Conservation (phyloP, 495 filamentous ascomycete genomes). For the Aspergillus nanangensis region DNA sequence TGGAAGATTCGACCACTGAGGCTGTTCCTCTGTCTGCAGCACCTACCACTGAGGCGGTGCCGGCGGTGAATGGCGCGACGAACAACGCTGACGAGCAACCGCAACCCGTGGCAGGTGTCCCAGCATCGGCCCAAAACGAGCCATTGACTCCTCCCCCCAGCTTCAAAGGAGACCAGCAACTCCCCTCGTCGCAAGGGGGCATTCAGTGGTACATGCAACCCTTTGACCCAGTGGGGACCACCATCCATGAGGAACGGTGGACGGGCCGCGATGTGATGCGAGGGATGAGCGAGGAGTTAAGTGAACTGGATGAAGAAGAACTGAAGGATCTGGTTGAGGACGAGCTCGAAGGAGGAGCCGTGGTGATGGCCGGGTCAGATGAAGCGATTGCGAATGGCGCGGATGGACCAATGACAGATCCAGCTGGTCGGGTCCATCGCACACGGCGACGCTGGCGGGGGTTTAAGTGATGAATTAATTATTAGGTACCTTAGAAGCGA, state of each 20-base stretch:
- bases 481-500: too few species aligned
- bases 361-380: constrained; percentile 4
- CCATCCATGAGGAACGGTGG: constrained; percentile 71
- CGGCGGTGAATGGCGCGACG: constrained; percentile 9
- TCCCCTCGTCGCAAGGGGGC: constrained; percentile 64
- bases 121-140: constrained; percentile 11
- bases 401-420: constrained; percentile 6
- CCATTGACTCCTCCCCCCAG: constrained; percentile 43
- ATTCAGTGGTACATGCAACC: constrained; percentile 84
- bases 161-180: constrained; percentile 46
- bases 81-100: constrained; percentile 30
- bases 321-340: constrained; percentile 59
- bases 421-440: constrained; percentile 27
- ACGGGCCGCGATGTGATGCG: constrained; percentile 70
- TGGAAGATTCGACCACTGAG: background rate
- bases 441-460: constrained; percentile 39
- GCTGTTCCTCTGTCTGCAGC: background rate
- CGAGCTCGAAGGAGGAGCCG: constrained; percentile 25
- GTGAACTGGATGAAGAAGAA: constrained; percentile 84
- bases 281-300: constrained; percentile 79
- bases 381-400: constrained; percentile 6
- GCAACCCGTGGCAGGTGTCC: constrained; percentile 29
- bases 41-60: background rate
- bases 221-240: constrained; percentile 76
- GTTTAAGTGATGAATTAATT: constrained; percentile 16